Conservation (phyloP, 805 yeast species). For the Ogataea neopini region DNA sequence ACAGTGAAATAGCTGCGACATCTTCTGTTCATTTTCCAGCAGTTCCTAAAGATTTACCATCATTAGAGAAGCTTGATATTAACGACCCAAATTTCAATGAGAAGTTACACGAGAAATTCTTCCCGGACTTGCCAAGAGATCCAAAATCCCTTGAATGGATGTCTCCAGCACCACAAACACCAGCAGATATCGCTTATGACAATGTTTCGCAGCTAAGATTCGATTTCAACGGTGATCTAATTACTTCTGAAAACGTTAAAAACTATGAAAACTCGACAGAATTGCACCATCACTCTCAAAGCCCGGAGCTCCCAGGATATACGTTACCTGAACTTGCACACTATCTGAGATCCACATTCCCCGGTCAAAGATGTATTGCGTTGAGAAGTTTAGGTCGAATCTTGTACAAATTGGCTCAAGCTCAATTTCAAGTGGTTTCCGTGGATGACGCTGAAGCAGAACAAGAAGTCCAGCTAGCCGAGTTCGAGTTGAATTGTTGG, state of each 20-base stretch:
- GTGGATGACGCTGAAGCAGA: constrained; percentile 34
- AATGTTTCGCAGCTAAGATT: constrained; percentile 74
- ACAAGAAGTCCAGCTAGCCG: constrained; percentile 35
- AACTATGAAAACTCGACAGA: constrained; percentile 46
- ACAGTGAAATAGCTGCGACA: constrained; percentile 29
- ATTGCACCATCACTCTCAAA: constrained; percentile 87
- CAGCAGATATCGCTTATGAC: constrained; percentile 43
- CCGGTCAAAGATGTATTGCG: constrained; percentile 86
- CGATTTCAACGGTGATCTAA: constrained; percentile 80
- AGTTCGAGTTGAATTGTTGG: constrained; percentile 65
- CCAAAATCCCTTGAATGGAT: constrained; percentile 88
- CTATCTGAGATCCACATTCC: constrained; percentile 71
- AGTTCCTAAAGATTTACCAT: constrained; percentile 36
- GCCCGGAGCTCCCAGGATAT: constrained; percentile 90
- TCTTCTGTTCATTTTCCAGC: constrained; percentile 62
- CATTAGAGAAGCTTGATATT: constrained; percentile 46
- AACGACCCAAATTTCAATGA: constrained; percentile 78
- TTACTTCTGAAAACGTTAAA: constrained; percentile 40
- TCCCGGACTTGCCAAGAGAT: constrained; percentile 87
- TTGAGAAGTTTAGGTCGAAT: constrained; percentile 86
- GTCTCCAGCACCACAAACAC: constrained; percentile 60
- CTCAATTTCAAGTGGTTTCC: constrained; percentile 44
- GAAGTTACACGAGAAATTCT: constrained; percentile 79
- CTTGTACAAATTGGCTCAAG: constrained; percentile 71
- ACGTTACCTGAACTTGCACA: constrained; percentile 82